Percentiles rank a stretch among this genome's conserved stretches.
phyloP scores from a whole-genome alignment of 371 early-diverging fungal genomes.

The Funneliformis caledonium region DNA sequence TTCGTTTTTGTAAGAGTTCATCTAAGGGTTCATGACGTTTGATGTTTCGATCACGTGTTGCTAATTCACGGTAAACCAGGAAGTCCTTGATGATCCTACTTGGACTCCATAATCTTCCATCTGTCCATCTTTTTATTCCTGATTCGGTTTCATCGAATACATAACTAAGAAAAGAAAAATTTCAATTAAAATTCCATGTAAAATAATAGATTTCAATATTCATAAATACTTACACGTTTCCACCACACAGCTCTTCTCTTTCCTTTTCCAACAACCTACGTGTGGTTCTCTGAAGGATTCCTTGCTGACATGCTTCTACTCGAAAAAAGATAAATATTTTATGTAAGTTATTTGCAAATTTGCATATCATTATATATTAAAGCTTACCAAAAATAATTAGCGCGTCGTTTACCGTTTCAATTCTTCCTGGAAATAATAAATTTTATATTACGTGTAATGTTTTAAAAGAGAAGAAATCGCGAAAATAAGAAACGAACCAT shows the following conservation, averaged over 20 bases:
- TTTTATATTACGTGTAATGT: neutral
- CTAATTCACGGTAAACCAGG: conserved; percentile 31
- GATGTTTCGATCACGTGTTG: conserved; percentile 19
- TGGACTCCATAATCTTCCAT: conserved; percentile 33
- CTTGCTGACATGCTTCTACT: conserved; percentile 21
- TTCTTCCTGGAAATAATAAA: neutral
- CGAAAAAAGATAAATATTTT: neutral
- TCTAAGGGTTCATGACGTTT: conserved; percentile 17
- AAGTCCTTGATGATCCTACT: conserved; percentile 34
- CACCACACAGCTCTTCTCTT: conserved; percentile 17
- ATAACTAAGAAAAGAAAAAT: neutral
- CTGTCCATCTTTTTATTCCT: conserved; percentile 36
- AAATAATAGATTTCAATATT: neutral
- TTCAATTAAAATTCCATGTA: neutral
- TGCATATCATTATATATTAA: neutral
- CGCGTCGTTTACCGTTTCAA: conserved; percentile 21
- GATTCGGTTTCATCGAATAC: conserved; percentile 29
- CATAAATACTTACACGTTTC: conserved; percentile 21
- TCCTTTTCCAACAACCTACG: conserved; percentile 34
- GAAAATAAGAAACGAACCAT: neutral
- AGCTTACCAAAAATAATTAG: conserved; percentile 19
- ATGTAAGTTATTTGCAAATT: neutral
- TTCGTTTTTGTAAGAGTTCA: neutral
- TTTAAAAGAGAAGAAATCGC: neutral
- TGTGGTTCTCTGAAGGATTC: conserved; percentile 28